Evolutionary conservation across 177 flowering plant genomes (phyloP), one percentile per base, ranked within the genome.

Genomic region (Telopea speciosissima): DNA sequence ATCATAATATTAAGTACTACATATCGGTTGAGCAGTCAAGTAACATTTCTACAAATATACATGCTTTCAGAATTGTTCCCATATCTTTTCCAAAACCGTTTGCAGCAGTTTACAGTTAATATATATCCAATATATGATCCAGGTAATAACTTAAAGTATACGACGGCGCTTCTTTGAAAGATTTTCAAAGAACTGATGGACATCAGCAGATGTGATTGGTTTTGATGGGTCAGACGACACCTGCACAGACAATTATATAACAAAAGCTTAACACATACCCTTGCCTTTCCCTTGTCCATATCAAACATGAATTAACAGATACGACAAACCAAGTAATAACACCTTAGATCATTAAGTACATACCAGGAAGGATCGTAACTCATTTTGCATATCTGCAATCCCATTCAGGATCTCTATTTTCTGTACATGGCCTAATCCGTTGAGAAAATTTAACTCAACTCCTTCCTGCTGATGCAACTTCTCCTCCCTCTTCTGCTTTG

Each of bases 101-200:
- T 21, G 14, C 23, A 17, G n/a, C 62, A 36, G 62, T n/a, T 26
- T 59, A 64, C 23, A 54, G 58, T 13, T 64, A 28, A 49, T 63
- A 68, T 23, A 26, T 45, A 5, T n/a, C 45, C 62, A 26, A 63
- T 22, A 56, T 31, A 70, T 49, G 36, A 71, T 45, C 71, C 58
- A 66, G 52, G 52, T 36, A 63, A 26, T 42, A 58, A 74, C 80
- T 82, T 77, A 90, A 82, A 79, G 52, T 63, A 73, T 54, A n/a
- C 97, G 92, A 65, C 84, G 79, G 44, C 99, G 89, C 82, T 90
- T 93, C 84, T 88, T 93, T 49, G 88, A 83, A 79, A 96, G 97
- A 79, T 96, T 91, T 70, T 91, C 93, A 79, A 96, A 96, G 28
- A 93, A 80, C 81, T 93, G 89, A 70, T 81, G 87, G 36, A 96